Base-by-base conservation (phyloP, 169 alveolate genomes). In the Cryptosporidium viatorum region DNA sequence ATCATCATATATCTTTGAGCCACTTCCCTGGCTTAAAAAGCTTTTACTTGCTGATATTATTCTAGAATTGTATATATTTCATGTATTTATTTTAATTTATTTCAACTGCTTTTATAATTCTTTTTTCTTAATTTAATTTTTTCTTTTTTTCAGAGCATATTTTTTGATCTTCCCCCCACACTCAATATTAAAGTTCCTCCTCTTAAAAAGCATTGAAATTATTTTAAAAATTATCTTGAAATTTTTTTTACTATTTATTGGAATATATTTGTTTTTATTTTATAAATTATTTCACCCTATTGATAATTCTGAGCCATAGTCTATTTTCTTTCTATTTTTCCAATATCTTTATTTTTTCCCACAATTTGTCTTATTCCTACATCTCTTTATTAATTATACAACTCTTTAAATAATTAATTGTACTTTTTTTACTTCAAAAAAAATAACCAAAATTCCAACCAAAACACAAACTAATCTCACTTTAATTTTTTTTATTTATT, bases 111-210 rank as follows among this genome's bases (percentile, higher is more conserved):
- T 55, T 55, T 55, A 23, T 23, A 55, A 55, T 23, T 9, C 14
- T 55, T n/a, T 55, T 21, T 55, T 55, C 7, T 23, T 1, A 1
- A 23, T 21, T 23, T 26, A 3, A 55, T 5, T 55, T 55, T 55
- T 55, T 26, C 67, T 55, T 55, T 55, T 55, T n/a, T 55, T 26
- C 35, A 55, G 18, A 55, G 67, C 39, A 12, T 21, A 65, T 65
- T 65, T 14, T 65, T 37, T 65, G 71, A 65, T 65, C 71, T 65
- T 37, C 41, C 71, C 71, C 71, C 71, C 71, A 31, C 71, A 65
- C 71, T n/a, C 23, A 33, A 31, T 65, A 35, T 65, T n/a, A 31
- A 65, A 65, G 71, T 65, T 65, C 48, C 18, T 65, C 71, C 71
- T 65, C 71, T 65, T 55, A 55, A 55, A 55, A 48, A 18, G 23